phyloP scores from a whole-genome alignment of 257 asterid genomes.

The Plectranthus barbatus region DNA sequence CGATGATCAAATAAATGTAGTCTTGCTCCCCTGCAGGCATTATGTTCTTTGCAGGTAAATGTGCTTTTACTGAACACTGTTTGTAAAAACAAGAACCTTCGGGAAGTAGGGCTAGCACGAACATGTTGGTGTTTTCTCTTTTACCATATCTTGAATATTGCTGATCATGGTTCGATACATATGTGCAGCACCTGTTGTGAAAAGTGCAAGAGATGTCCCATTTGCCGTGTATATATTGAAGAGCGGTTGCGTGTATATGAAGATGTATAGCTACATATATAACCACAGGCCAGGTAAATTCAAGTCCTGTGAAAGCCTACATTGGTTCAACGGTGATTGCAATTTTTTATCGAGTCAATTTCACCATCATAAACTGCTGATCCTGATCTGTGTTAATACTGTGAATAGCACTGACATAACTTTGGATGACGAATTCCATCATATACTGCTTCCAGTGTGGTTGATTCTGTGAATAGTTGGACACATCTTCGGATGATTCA shows the following conservation, averaged over 20 bases:
- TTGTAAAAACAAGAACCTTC: not conserved
- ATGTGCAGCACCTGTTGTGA: conserved; percentile 60
- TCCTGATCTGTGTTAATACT: not conserved
- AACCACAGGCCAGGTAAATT: conserved; percentile 5
- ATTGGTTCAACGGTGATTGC: conserved; percentile 38
- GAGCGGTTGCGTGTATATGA: conserved; percentile 69
- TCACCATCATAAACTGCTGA: conserved; percentile 28
- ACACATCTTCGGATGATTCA: not conserved
- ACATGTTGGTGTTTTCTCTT: not conserved
- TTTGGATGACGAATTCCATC: conserved; percentile 20
- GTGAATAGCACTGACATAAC: not conserved
- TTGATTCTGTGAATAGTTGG: not conserved
- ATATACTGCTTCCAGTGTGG: not conserved
- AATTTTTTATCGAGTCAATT: conserved; percentile 47
- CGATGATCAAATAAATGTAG: conserved; percentile 70
- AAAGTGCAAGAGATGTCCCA: conserved; percentile 91
- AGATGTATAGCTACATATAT: conserved; percentile 42
- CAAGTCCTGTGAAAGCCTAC: not conserved
- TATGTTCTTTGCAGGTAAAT: conserved; percentile 85
- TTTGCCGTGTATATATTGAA: conserved; percentile 72
- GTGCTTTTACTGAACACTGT: not conserved
- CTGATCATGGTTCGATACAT: not conserved
- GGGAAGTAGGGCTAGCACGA: not conserved
- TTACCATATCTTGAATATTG: not conserved
- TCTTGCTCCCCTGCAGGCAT: conserved; percentile 91